phyloP scores from a whole-genome alignment of 139 green algal genomes.

The Volvox africanus region DNA sequence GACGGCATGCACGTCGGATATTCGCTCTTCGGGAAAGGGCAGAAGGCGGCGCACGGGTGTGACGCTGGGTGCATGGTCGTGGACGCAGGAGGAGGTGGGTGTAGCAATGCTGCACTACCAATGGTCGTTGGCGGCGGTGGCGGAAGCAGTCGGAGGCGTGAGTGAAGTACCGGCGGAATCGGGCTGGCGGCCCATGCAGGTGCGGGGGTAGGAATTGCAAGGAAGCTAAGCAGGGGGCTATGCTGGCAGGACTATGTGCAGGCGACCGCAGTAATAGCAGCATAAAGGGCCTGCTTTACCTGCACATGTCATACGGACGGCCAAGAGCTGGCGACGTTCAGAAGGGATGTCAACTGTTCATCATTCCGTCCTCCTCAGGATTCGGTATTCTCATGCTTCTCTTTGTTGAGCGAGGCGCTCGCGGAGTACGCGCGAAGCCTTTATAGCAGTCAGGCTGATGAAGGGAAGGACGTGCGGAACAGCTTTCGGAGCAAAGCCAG shows the following conservation, averaged over 20 bases:
- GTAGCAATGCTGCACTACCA: constrained; percentile 44
- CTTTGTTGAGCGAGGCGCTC: constrained; percentile 33
- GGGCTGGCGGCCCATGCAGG: constrained; percentile 37
- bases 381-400: constrained; percentile 26
- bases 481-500: not conserved
- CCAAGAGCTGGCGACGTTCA: too few relatives aligned
- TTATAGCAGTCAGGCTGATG: not conserved
- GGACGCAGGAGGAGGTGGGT: constrained; percentile 38
- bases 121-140: constrained; percentile 21
- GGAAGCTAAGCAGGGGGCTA: too few relatives aligned
- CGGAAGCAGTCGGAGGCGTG: not conserved
- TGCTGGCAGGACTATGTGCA: too few relatives aligned
- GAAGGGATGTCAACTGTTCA: too few relatives aligned
- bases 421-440: constrained; percentile 26
- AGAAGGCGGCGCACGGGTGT: too few relatives aligned
- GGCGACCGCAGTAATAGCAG: too few relatives aligned
- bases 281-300: too few relatives aligned
- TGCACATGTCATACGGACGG: too few relatives aligned
- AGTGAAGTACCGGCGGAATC: constrained; percentile 1
- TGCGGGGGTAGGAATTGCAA: not conserved
- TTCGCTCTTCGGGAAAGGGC: too few relatives aligned
- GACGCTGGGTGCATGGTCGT: too few relatives aligned
- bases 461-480: not conserved
- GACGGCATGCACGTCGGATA: too few relatives aligned
- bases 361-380: not conserved